Base-by-base conservation (phyloP, 768 basidiomycete genomes). In the Rhizopogon roseolus region DNA sequence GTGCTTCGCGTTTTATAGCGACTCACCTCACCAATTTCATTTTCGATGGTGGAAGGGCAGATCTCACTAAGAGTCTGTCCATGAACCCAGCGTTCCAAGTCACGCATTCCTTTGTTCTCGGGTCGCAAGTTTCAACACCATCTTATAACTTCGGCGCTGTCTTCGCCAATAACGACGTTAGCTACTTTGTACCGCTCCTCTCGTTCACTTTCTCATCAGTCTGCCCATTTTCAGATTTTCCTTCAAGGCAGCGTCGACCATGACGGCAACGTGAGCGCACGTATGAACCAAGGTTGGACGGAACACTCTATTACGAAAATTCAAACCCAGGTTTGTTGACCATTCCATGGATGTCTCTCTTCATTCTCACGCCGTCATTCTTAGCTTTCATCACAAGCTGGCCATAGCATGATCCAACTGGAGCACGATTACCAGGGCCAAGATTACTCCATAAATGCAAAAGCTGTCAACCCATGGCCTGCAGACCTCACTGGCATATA, bases 1-100 rank as follows among this genome's bases (percentile, higher is more conserved):
- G 19, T 34, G 14, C 9, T 29, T 41, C 22, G 52, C 48, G 25
- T 50, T 41, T 46, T 32, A 2, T 70, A 98, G 95, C 82, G 51
- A 96, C 93, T 11, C 93, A 93, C 64, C 73, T 98, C 48, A 89
- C 87, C 42, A 97, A 96, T 76, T 96, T 88, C 75, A 84, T 93
- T 66, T 98, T 98, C 70, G 97, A 99, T 76, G 97, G 97, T 60
- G 97, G 90, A 27, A 81, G 95, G 61, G 97, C 96, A 32, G 97
- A 99, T 76, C 77, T 98, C 62, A 88, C 91, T 45, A 99, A 98
- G 75, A 87, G 82, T 62, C 78, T 98, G 62, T 96, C 93, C 28
- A 80, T 88, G 69, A 91, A 84, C 69, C 97, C 97, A n/a, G 84
- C 90, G 49, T 98, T 98, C 82, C 96, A 98, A 77, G 89, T 98